phyloP scores from a whole-genome alignment of 192 early-diverging fungal genomes.

The Chytriomyces hyalinus region DNA sequence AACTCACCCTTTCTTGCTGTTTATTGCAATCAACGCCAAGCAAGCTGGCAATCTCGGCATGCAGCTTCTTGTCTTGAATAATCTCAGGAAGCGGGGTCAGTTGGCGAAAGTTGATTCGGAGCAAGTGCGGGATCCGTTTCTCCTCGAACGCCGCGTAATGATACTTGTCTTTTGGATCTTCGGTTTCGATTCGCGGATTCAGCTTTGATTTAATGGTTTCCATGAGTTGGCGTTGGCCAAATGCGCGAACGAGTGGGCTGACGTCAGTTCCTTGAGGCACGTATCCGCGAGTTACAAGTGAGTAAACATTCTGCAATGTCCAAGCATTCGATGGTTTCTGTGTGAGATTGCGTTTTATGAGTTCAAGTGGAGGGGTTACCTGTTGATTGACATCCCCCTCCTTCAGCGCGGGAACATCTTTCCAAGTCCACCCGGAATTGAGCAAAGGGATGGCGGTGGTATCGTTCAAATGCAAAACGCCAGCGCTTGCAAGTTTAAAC shows the following conservation, averaged over 20 bases:
- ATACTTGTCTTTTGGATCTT: constrained; percentile 14
- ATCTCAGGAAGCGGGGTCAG: constrained; percentile 29
- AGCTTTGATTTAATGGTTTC: neutral
- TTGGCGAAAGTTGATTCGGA: neutral
- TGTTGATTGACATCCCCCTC: neutral
- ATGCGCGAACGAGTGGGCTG: neutral
- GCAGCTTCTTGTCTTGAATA: constrained; percentile 6
- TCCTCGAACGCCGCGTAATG: constrained; percentile 9
- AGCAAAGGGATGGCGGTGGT: constrained; percentile 19
- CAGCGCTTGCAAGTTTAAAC: neutral
- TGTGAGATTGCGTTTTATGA: neutral
- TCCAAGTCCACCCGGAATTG: constrained; percentile 33
- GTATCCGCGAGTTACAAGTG: constrained; percentile 21
- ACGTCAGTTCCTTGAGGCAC: constrained; percentile 28
- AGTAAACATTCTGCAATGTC: constrained; percentile 8
- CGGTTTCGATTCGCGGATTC: neutral
- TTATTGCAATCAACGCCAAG: constrained; percentile 4
- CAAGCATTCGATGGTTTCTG: neutral
- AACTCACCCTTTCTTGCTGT: constrained; percentile 3
- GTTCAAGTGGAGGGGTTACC: neutral
- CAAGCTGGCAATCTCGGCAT: constrained; percentile 17
- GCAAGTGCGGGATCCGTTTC: neutral
- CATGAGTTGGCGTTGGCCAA: neutral
- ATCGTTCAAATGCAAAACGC: constrained; percentile 19
- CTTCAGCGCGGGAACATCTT: constrained; percentile 8